Percentiles rank a stretch among this genome's conserved stretches.
Conservation (phyloP, 2,329 filamentous ascomycete species). For the Acephala macrosclerotiorum region DNA sequence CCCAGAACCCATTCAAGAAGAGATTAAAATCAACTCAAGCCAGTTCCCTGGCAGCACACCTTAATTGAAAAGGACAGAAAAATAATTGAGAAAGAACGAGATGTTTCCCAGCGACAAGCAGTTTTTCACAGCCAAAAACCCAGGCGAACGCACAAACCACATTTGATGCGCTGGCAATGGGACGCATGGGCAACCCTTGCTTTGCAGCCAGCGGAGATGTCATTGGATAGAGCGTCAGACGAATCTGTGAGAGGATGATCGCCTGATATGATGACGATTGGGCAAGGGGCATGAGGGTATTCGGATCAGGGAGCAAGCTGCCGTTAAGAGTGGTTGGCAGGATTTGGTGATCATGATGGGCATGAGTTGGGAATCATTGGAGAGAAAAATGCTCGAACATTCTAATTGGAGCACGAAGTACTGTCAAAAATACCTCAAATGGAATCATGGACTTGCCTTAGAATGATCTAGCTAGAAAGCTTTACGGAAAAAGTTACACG, state of each 20-base stretch:
- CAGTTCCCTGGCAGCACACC: not conserved
- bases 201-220: conserved; percentile 1
- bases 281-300: conserved; percentile 6
- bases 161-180: conserved; percentile 41
- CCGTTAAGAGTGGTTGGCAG: not conserved
- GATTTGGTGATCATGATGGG: not conserved
- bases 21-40: not conserved
- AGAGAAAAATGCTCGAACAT: no score
- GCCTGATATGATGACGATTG: conserved; percentile 23
- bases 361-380: not conserved
- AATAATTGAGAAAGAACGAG: conserved; percentile 14
- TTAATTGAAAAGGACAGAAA: conserved; percentile 9
- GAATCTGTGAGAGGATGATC: conserved; percentile 18
- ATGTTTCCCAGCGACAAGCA: conserved; percentile 20
- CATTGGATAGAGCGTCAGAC: conserved; percentile 13
- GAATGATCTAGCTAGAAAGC: conserved; percentile 1
- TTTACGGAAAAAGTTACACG: not conserved
- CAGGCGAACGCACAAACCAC: conserved; percentile 40
- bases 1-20: not conserved
- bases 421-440: not conserved
- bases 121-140: conserved; percentile 17
- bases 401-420: no score
- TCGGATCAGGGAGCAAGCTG: not conserved
- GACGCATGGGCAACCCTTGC: conserved; percentile 33
- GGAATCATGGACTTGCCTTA: not conserved